A percentile compares a stretch with the other conserved stretches of the same genome.
Evolutionary conservation across 2,329 filamentous ascomycete genomes (phyloP).

Genomic region (Aspergillus costaricaensis): DNA sequence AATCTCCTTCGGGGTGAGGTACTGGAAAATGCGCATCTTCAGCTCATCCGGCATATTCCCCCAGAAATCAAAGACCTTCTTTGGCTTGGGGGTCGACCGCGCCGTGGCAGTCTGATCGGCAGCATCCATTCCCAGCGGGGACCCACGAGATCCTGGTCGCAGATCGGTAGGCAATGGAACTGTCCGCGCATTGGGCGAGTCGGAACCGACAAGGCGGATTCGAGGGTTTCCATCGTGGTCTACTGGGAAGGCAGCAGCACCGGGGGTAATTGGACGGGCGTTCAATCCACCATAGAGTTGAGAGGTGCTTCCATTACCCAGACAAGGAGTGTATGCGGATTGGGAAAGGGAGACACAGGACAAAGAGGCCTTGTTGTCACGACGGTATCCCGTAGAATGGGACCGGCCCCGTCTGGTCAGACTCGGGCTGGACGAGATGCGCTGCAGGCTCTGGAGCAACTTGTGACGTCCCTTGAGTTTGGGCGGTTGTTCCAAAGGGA

Average conservation of each 20-base stretch:
- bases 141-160: constrained; percentile 50
- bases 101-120: constrained; percentile 22
- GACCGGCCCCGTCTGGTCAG: constrained; percentile 65
- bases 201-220: constrained; percentile 56
- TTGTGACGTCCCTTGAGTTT: constrained; percentile 70
- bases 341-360: constrained; percentile 65
- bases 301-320: constrained; percentile 57
- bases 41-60: constrained; percentile 78
- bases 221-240: constrained; percentile 57
- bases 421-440: constrained; percentile 79
- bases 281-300: constrained; percentile 60
- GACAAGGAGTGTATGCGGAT: constrained; percentile 55
- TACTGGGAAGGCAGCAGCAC: constrained; percentile 46
- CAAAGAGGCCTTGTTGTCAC: constrained; percentile 61
- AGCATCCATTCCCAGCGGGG: constrained; percentile 24
- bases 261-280: constrained; percentile 57
- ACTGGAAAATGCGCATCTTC: constrained; percentile 73
- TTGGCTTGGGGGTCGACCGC: constrained; percentile 31
- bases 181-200: constrained; percentile 50
- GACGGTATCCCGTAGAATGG: constrained; percentile 68
- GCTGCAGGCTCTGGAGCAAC: constrained; percentile 72
- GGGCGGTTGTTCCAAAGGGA: constrained; percentile 45
- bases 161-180: constrained; percentile 67
- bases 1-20: constrained; percentile 76
- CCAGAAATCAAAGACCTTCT: constrained; percentile 69